A percentile compares a stretch with the other conserved stretches of the same genome.
These are phyloP conservation scores for Lepidium didymum DNA, from an alignment of 345 rosid species.

Conservation along the genomic window DNA sequence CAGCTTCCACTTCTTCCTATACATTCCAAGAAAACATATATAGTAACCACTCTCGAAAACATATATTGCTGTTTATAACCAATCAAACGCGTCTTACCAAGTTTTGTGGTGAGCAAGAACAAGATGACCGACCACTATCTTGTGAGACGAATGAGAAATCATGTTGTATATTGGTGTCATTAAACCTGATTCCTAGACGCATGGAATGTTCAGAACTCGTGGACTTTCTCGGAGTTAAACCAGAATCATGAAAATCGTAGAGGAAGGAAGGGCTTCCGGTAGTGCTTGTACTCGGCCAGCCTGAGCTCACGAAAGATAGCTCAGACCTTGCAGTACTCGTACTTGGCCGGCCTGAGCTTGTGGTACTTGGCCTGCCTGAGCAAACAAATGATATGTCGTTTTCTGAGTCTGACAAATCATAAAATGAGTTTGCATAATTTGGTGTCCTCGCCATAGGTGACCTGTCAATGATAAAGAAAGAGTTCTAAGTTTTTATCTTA, in stretches of 20 bases:
- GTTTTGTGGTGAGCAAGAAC: constrained; percentile 50
- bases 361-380: constrained; percentile 10
- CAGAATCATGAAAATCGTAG: constrained; percentile 46
- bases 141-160: constrained; percentile 51
- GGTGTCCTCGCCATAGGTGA: constrained; percentile 39
- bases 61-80: background rate
- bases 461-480: constrained; percentile 35
- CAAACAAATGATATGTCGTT: constrained; percentile 65
- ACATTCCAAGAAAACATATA: background rate
- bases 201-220: constrained; percentile 51
- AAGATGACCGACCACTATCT: constrained; percentile 50
- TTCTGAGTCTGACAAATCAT: constrained; percentile 50
- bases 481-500: background rate
- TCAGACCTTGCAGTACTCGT: constrained; percentile 41
- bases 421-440: constrained; percentile 30
- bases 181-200: constrained; percentile 42
- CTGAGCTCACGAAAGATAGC: constrained; percentile 81
- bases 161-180: constrained; percentile 32
- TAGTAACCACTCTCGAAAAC: background rate
- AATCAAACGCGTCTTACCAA: constrained; percentile 34
- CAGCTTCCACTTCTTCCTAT: constrained; percentile 77
- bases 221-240: constrained; percentile 40
- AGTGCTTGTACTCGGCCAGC: constrained; percentile 59
- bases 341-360: constrained; percentile 28
- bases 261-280: constrained; percentile 38